Percentiles rank a stretch among this genome's conserved stretches.
Conservation (phyloP, 2,329 filamentous ascomycete species). For the Exophiala xenobiotica region DNA sequence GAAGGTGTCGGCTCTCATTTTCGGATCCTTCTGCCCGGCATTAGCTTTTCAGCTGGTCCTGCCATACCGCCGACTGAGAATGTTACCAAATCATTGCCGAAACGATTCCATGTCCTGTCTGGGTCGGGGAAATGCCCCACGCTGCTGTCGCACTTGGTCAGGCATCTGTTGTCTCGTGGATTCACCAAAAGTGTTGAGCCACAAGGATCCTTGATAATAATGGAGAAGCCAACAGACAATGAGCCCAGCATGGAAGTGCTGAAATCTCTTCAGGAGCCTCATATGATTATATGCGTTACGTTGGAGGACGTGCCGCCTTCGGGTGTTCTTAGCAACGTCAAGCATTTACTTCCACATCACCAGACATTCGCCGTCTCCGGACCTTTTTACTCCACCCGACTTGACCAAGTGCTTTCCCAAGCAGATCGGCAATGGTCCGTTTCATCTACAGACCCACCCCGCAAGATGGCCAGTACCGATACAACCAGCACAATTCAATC, state of each 20-base stretch:
- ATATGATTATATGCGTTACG: background rate
- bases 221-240: background rate
- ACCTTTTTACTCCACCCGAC: background rate
- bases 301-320: background rate
- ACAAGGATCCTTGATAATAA: constrained; percentile 3
- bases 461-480: background rate
- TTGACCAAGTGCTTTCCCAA: background rate
- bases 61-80: background rate
- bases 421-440: background rate
- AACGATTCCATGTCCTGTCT: background rate
- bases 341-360: background rate
- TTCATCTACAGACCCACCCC: background rate
- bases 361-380: background rate
- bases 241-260: background rate
- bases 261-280: background rate
- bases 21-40: constrained; percentile 34
- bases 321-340: background rate
- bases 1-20: constrained; percentile 44
- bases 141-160: constrained; percentile 1
- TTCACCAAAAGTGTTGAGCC: background rate
- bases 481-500: too few species aligned
- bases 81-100: background rate
- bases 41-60: constrained; percentile 28
- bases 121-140: background rate
- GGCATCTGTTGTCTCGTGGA: background rate